Evolutionary conservation across 768 basidiomycete species (phyloP), one percentile per base, ranked within the genome.

Genomic region (Ramaria sp.): DNA sequence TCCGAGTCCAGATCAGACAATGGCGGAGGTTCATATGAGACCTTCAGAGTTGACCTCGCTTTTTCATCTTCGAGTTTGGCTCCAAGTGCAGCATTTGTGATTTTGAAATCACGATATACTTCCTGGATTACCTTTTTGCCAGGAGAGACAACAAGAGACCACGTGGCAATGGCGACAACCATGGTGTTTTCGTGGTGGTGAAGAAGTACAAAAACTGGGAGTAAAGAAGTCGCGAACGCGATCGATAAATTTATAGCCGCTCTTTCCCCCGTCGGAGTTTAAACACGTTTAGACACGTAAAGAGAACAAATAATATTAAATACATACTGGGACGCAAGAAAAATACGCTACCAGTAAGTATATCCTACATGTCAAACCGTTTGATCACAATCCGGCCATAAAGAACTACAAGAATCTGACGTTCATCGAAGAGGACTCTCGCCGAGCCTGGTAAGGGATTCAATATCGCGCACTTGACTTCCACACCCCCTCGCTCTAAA

Each of bases 61-160:
- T 73, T 71, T 51, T 72, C 63, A 67, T 91, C 84, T 39, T 70
- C 74, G 57, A 94, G 72, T 62, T 80, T 76, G 58, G 89, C 85
- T 53, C 86, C 86, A 51, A 93, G 80, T 2, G 91, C 80, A 46
- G 84, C 82, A 67, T 91, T 92, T 66, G 88, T 91, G 65, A 96
- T 79, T 65, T 78, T 77, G 66, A 94, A 71, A 70, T 88, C 86
- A 37, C 77, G 77, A 54, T 79, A 78, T 58, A 86, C 80, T 22
- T 75, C 65, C 66, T 92, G 62, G 52, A 74, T 71, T 65, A 81
- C 71, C 59, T 76, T 70, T 62, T 85, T 69, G 57, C 81, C 83
- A 15, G 84, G 82, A 27, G 72, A 70, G 47, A 89, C 68, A 49
- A 72, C 73, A 41, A 59, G 79, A 39, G 62, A 85, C 87, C 87